Conservation (phyloP, 306 rosid species). For the Leucaena leucocephala region DNA sequence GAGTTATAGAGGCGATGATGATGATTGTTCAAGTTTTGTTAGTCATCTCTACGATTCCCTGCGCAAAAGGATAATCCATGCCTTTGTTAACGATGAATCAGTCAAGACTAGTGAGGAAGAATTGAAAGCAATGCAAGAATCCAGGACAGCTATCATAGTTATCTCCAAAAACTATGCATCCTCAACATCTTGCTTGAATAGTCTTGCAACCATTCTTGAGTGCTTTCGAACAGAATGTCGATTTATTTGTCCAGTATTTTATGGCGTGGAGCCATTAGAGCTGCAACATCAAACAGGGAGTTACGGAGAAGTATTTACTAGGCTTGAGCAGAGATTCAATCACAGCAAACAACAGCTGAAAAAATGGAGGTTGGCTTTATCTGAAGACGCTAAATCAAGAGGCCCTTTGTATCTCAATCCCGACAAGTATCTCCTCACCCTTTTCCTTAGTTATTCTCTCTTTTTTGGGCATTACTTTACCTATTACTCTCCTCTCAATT, state of each 20-base stretch:
- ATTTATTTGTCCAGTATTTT: not conserved
- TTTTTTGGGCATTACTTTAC: not conserved
- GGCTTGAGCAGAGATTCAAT: not conserved
- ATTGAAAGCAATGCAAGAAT: not conserved
- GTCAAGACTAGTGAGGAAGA: not conserved
- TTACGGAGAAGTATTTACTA: not conserved
- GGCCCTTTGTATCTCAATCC: not conserved
- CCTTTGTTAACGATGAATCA: not conserved
- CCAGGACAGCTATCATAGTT: not conserved
- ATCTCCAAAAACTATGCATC: not conserved
- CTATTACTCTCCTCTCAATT: not conserved
- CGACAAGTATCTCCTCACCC: not conserved
- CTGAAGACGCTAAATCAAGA: not conserved
- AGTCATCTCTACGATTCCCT: not conserved
- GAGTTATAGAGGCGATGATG: not conserved
- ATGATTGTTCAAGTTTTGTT: not conserved
- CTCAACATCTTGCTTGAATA: not conserved
- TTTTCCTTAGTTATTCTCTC: not conserved
- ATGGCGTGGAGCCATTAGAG: not conserved
- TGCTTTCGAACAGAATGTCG: not conserved
- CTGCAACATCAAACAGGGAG: too few relatives aligned
- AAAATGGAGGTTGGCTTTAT: not conserved
- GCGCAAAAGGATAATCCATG: not conserved
- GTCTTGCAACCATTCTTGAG: not conserved
- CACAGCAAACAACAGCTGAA: not conserved